phyloP scores from a whole-genome alignment of 768 basidiomycete genomes.

The Tylopilus sp. region DNA sequence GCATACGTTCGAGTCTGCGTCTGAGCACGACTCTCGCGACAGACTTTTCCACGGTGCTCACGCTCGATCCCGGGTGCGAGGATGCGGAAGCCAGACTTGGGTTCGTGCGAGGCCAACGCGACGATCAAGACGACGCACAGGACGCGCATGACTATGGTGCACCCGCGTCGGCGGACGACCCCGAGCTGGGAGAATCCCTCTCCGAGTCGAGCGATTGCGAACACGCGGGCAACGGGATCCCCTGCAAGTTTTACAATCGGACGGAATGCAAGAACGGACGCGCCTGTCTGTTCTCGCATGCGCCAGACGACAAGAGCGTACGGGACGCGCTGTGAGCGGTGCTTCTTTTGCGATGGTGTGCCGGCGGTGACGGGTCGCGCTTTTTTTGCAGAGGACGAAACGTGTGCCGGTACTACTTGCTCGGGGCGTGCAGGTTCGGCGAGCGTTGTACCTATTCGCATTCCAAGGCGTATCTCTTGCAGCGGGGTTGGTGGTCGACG shows the following conservation, averaged over 20 bases:
- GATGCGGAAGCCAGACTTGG: slow-evolving; percentile 19
- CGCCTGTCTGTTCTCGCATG: slow-evolving; percentile 48
- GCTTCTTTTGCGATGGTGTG: not conserved
- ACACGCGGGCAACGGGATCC: slow-evolving; percentile 48
- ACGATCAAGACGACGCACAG: not conserved
- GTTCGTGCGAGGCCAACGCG: not conserved
- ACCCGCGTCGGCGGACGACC: slow-evolving; percentile 23
- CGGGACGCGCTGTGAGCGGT: slow-evolving; percentile 50
- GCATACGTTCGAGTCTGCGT: too few relatives aligned
- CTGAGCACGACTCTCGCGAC: not conserved
- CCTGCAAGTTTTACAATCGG: slow-evolving; percentile 58
- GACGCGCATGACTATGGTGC: slow-evolving; percentile 11
- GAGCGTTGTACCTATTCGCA: slow-evolving; percentile 48
- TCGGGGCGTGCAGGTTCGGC: slow-evolving; percentile 40
- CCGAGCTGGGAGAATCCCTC: slow-evolving; percentile 37
- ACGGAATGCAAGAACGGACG: slow-evolving; percentile 43
- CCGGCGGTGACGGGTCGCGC: not conserved
- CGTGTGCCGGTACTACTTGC: slow-evolving; percentile 42
- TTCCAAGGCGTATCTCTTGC: slow-evolving; percentile 41
- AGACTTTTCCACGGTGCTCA: slow-evolving; percentile 31
- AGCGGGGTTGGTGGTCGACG: slow-evolving; percentile 46
- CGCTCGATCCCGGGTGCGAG: slow-evolving; percentile 25
- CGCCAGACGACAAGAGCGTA: slow-evolving; percentile 52
- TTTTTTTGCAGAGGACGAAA: slow-evolving; percentile 51
- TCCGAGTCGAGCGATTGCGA: slow-evolving; percentile 55